Conservation (phyloP, 2,329 filamentous ascomycete species). For the Fusarium decemcellulare region DNA sequence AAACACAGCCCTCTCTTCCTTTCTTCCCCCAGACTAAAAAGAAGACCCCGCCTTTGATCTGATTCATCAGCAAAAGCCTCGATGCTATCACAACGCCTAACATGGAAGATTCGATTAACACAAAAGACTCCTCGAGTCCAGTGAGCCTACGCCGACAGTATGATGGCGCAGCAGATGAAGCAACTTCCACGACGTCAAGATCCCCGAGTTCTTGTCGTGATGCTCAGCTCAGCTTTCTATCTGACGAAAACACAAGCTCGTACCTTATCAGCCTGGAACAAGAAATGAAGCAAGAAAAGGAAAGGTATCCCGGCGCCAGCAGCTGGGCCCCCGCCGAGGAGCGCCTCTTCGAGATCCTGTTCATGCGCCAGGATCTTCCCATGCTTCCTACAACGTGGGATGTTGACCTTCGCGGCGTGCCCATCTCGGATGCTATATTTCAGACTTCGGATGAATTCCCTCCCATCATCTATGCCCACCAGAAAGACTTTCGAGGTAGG, state of each 20-base stretch:
- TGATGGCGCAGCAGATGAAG: slow-evolving; percentile 13
- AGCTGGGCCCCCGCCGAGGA: slow-evolving; percentile 68
- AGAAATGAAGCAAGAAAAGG: slow-evolving; percentile 62
- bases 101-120: slow-evolving; percentile 21
- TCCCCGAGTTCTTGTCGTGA: slow-evolving; percentile 20
- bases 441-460: slow-evolving; percentile 47
- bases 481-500: slow-evolving; percentile 56
- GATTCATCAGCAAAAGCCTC: background rate
- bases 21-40: slow-evolving; percentile 1
- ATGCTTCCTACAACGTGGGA: slow-evolving; percentile 58
- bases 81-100: slow-evolving; percentile 6
- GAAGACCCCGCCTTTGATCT: background rate
- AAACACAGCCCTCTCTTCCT: slow-evolving; percentile 11
- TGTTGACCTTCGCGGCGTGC: slow-evolving; percentile 57
- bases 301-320: slow-evolving; percentile 57
- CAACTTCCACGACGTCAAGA: slow-evolving; percentile 17
- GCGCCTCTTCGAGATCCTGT: slow-evolving; percentile 58
- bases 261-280: slow-evolving; percentile 32
- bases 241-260: slow-evolving; percentile 19
- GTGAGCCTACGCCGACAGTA: slow-evolving; percentile 12
- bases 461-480: slow-evolving; percentile 57
- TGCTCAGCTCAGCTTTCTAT: slow-evolving; percentile 14
- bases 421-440: slow-evolving; percentile 56
- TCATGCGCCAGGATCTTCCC: slow-evolving; percentile 57
- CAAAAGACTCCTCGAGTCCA: slow-evolving; percentile 24